These are phyloP conservation scores for Centella asiatica DNA, from an alignment of 129 eudicot species.

Conservation along the genomic window DNA sequence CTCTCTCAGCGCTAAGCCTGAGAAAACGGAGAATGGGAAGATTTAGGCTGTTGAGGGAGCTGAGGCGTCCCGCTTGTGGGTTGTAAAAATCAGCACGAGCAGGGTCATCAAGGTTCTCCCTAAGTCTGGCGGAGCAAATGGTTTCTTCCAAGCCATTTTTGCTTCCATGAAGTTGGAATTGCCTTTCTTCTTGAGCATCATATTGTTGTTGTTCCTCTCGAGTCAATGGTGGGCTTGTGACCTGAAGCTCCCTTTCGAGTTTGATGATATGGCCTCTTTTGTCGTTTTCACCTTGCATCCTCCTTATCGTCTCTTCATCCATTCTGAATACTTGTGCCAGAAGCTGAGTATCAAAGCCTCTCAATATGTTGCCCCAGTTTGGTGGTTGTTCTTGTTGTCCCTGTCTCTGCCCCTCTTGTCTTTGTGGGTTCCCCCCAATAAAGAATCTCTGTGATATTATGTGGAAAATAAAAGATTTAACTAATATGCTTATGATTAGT, in stretches of 20 bases:
- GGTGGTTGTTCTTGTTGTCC: constrained; percentile 6
- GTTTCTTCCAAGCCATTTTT: constrained; percentile 63
- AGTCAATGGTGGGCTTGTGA: constrained; percentile 35
- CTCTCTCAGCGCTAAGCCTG: constrained; percentile 67
- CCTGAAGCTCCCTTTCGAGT: constrained; percentile 45
- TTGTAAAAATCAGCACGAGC: constrained; percentile 54
- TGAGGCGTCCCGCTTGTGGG: constrained; percentile 59
- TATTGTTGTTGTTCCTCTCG: constrained; percentile 20
- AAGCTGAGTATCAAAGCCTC: constrained; percentile 18
- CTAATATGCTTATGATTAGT: too few species aligned
- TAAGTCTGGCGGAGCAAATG: constrained; percentile 39
- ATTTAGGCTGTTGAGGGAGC: constrained; percentile 52
- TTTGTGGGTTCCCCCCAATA: constrained; percentile 50
- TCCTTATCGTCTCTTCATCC: constrained; percentile 39
- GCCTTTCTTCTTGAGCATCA: not conserved
- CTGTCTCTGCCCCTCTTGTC: constrained; percentile 4
- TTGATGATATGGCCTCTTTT: constrained; percentile 45
- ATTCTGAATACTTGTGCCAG: constrained; percentile 39
- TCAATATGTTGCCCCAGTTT: constrained; percentile 25
- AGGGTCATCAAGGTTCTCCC: constrained; percentile 42
- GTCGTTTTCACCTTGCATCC: constrained; percentile 40
- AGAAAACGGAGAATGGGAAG: constrained; percentile 46
- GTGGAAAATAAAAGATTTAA: too few species aligned
- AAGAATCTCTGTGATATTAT: constrained; percentile 42
- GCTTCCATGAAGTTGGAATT: constrained; percentile 1